Percentiles rank a stretch among this genome's conserved stretches.
These are phyloP conservation scores for Hemisphaericaspora nanyangensis DNA, from an alignment of 805 yeast species.

Conservation along the genomic window DNA sequence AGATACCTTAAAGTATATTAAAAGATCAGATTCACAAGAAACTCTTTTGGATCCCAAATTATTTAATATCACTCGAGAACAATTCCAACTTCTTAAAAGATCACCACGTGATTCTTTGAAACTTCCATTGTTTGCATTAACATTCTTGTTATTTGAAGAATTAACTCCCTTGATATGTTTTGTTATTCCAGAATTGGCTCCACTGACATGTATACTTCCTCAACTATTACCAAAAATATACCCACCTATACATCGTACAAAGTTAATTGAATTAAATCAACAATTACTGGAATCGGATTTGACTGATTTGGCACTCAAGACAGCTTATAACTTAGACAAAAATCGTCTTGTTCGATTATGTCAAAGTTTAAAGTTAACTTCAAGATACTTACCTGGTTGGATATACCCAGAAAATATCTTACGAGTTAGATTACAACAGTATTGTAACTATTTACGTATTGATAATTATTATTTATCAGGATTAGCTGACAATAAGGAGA, in stretches of 20 bases:
- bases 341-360: conserved; percentile 35
- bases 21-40: conserved; percentile 1
- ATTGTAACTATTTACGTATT: conserved; percentile 44
- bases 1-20: not conserved
- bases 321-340: conserved; percentile 45
- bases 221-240: conserved; percentile 35
- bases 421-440: conserved; percentile 31
- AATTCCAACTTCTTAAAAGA: conserved; percentile 49
- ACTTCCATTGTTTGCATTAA: conserved; percentile 49
- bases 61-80: conserved; percentile 43
- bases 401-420: conserved; percentile 36
- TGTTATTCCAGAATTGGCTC: conserved; percentile 51
- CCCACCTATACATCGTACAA: conserved; percentile 16
- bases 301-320: conserved; percentile 30
- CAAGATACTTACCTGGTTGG: conserved; percentile 36
- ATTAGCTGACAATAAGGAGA: conserved; percentile 28
- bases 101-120: conserved; percentile 48
- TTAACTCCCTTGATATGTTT: conserved; percentile 51
- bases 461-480: conserved; percentile 49
- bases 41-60: conserved; percentile 7
- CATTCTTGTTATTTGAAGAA: conserved; percentile 50
- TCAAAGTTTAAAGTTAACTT: conserved; percentile 32
- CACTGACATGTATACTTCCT: conserved; percentile 57
- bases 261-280: conserved; percentile 10
- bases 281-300: conserved; percentile 7